phyloP scores from a whole-genome alignment of 176 grass and related monocot species.

The Aegilops umbellulata region DNA sequence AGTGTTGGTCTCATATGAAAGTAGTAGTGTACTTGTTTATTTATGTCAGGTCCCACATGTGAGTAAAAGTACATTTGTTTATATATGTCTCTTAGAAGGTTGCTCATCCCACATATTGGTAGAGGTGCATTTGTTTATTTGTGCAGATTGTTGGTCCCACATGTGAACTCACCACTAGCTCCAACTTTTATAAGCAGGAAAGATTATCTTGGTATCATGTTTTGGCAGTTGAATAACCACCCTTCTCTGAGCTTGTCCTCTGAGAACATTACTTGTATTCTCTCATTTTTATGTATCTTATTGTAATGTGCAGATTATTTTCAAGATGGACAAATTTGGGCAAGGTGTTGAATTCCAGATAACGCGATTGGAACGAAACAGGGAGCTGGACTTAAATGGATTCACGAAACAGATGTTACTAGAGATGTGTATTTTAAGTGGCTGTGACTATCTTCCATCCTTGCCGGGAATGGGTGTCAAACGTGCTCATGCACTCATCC shows the following conservation, averaged over 20 bases:
- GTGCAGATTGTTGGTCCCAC: too few species aligned
- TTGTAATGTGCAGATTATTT: slow-evolving; percentile 67
- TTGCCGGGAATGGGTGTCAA: slow-evolving; percentile 96
- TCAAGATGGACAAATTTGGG: slow-evolving; percentile 99
- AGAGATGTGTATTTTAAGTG: slow-evolving; percentile 99
- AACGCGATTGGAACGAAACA: slow-evolving; percentile 60
- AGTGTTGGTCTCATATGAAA: too few species aligned
- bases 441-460: slow-evolving; percentile 94
- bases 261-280: slow-evolving; percentile 5
- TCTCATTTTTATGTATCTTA: slow-evolving; percentile 9
- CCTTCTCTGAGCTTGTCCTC: neutral
- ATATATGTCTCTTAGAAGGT: too few species aligned
- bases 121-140: too few species aligned
- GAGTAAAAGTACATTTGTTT: too few species aligned
- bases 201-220: neutral
- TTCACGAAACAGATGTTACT: slow-evolving; percentile 90
- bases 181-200: too few species aligned
- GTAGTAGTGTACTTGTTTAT: too few species aligned
- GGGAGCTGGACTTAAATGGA: slow-evolving; percentile 81
- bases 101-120: too few species aligned
- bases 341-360: slow-evolving; percentile 87
- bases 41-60: too few species aligned
- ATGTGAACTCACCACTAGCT: too few species aligned
- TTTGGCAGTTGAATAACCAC: neutral
- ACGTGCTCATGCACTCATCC: slow-evolving; percentile 81